Base-by-base conservation (phyloP, 495 filamentous ascomycete genomes). In the Penicillium pancosmium region DNA sequence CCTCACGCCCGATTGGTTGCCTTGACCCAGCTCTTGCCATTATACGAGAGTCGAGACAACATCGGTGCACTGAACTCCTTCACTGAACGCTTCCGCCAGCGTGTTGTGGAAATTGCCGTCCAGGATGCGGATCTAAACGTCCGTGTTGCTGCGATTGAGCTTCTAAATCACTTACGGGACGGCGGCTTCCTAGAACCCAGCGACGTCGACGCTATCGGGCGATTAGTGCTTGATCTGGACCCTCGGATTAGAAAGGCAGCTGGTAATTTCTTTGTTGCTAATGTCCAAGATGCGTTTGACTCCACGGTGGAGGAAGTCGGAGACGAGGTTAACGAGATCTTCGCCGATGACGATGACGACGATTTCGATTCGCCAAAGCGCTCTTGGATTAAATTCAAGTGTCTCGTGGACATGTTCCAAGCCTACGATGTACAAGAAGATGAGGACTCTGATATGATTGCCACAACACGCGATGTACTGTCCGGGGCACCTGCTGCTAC, bases 81-180 rank as follows among this genome's bases (percentile, higher is more conserved):
- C 64, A 97, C 91, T 13, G 93, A 96, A 64, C 82, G 91, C 35
- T 98, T 96, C 70, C 80, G 92, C 35, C 77, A 85, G 2, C 86
- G 95, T n/a, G 76, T 98, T 13, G 89, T 98, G 12, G 94, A 98
- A 74, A 97, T 98, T 82, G 92, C 91, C 1, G 87, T 86, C 23
- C 82, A 83, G 56, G 94, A 98, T 71, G 81, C 80, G 0, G 94
- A 98, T 57, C 68, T 87, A 23, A 80, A 76, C 52, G 90, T 98
- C 33, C 86, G 95, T 11, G 87, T 90, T 11, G 78, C 85, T 13
- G 85, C 91, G 3, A 86, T 98, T 35, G 85, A 91, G 38, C 78
- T 97, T 48, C 82, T 96, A 7, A 91, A 91, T 57, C 80, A 88
- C 12, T 82, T 98, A 40, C 86, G 94, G 23, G 87, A 93, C 56